A percentile compares a stretch with the other conserved stretches of the same genome.
These are phyloP conservation scores for Ophiostoma triangulosporum DNA, from an alignment of 2,329 filamentous ascomycete species.

Conservation along the genomic window DNA sequence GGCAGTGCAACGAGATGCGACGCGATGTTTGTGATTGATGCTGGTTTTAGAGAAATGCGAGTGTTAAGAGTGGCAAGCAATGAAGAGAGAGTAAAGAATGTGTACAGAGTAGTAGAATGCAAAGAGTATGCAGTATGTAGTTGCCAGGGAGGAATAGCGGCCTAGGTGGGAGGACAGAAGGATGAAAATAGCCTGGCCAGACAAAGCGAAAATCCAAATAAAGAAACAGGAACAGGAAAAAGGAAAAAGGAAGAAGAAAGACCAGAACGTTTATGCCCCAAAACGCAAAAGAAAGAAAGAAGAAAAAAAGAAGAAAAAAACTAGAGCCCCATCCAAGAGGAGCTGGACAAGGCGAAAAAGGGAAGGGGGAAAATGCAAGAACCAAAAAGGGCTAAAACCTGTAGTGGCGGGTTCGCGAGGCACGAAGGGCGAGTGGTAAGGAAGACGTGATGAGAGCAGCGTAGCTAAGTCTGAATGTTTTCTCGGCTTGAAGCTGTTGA, in stretches of 20 bases:
- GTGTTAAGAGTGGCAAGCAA: not conserved
- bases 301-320: not conserved
- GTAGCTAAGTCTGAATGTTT: not conserved
- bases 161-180: not conserved
- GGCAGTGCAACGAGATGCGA: conserved; percentile 3
- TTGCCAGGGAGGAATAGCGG: not conserved
- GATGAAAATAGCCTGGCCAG: conserved; percentile 11
- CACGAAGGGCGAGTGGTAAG: not conserved
- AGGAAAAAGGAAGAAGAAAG: not conserved
- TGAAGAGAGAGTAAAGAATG: not conserved
- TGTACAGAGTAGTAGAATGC: not conserved
- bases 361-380: conserved; percentile 8
- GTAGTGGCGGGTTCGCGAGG: not conserved
- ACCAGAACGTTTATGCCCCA: conserved; percentile 1
- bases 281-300: not conserved
- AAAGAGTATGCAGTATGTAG: too few relatives aligned
- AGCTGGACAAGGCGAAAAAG: not conserved
- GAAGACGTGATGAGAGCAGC: not conserved
- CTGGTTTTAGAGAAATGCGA: not conserved
- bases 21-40: not conserved
- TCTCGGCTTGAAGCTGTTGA: not conserved
- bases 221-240: not conserved
- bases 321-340: not conserved
- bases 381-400: not conserved
- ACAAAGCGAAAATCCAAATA: not conserved